These are phyloP conservation scores for Ricinus communis DNA, from an alignment of 345 rosid species.

Conservation along the genomic window DNA sequence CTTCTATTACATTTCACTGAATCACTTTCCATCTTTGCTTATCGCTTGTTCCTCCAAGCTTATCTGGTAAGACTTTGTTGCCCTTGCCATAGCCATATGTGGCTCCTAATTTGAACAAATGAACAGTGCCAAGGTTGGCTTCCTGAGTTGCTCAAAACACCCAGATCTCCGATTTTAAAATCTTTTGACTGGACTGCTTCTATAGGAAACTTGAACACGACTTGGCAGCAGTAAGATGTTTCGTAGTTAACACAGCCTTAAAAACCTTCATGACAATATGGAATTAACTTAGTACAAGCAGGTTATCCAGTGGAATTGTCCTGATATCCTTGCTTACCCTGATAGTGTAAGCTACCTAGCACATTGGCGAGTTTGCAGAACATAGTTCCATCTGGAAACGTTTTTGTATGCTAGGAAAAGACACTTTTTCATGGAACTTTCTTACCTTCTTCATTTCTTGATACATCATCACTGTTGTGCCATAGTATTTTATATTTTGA, in stretches of 20 bases:
- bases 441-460: background rate
- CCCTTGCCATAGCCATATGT: background rate
- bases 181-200: background rate
- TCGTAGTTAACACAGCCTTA: too few relatives aligned
- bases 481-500: background rate
- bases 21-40: background rate
- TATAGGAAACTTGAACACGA: background rate
- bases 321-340: background rate
- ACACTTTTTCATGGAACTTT: background rate
- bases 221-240: background rate
- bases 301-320: background rate
- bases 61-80: background rate
- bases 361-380: background rate
- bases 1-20: background rate
- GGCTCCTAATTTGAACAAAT: background rate
- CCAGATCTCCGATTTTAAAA: background rate
- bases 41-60: background rate
- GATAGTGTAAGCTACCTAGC: background rate
- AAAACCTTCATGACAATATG: background rate
- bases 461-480: background rate
- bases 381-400: background rate
- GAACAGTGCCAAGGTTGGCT: background rate
- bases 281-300: background rate
- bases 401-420: background rate
- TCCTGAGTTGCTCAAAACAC: background rate